Percentiles rank a stretch among this genome's conserved stretches.
Evolutionary conservation across 495 filamentous ascomycete genomes (phyloP).

Genomic region (Amniculicola lignicola): DNA sequence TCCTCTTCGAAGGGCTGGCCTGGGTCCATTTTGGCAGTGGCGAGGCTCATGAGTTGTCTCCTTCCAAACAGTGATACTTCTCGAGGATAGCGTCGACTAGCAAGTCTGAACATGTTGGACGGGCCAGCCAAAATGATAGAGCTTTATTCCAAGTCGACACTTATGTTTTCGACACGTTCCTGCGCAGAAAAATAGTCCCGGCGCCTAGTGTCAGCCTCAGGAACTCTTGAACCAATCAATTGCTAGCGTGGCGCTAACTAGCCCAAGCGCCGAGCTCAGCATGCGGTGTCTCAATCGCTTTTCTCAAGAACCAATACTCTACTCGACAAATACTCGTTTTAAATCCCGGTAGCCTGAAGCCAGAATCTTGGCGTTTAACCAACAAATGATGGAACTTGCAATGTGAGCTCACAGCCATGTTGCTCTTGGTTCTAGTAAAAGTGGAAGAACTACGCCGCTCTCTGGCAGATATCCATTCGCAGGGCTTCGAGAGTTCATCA

Average conservation of each 20-base stretch:
- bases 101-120: slow-evolving; percentile 4
- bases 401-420: no score
- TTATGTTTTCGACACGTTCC: background rate
- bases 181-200: background rate
- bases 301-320: no score
- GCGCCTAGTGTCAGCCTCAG: background rate
- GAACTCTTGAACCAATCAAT: background rate
- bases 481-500: background rate
- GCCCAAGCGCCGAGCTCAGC: no score
- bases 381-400: no score
- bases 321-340: no score
- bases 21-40: slow-evolving; percentile 5
- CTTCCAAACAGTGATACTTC: slow-evolving; percentile 1
- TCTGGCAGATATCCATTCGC: no score
- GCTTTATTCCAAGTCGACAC: background rate
- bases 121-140: background rate
- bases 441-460: no score
- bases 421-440: no score
- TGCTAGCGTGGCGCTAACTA: background rate
- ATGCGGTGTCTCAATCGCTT: no score
- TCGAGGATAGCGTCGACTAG: slow-evolving; percentile 1
- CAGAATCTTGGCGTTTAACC: no score
- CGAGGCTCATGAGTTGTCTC: slow-evolving; percentile 1
- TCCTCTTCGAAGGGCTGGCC: slow-evolving; percentile 45
- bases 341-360: no score